Percentiles rank a stretch among this genome's conserved stretches.
Conservation (phyloP, 495 filamentous ascomycete genomes). For the Amorphotheca resinae region DNA sequence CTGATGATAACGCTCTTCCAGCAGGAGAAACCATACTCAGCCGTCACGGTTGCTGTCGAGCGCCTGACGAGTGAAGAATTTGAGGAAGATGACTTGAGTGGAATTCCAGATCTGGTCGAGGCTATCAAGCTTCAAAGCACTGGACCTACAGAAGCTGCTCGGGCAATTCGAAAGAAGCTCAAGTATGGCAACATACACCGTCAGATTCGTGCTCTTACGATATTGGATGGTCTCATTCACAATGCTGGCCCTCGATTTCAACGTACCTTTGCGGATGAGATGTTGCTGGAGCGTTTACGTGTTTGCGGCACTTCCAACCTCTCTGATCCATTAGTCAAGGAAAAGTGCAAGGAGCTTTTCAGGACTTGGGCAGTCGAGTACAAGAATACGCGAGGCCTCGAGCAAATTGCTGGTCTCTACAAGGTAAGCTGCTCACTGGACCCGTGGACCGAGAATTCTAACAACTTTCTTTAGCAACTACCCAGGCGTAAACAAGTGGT, state of each 20-base stretch:
- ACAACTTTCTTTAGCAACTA: conserved; percentile 29
- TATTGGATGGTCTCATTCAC: conserved; percentile 88
- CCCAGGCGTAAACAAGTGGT: conserved; percentile 41
- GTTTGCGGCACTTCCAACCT: conserved; percentile 75
- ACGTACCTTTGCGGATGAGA: conserved; percentile 76
- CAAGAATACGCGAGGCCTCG: conserved; percentile 69
- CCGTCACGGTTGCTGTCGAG: conserved; percentile 90
- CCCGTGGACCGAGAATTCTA: not conserved
- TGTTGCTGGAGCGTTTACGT: conserved; percentile 83
- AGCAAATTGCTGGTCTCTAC: conserved; percentile 65
- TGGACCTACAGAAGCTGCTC: conserved; percentile 80
- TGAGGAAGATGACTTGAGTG: conserved; percentile 80
- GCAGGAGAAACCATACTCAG: conserved; percentile 88
- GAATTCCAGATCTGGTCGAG: conserved; percentile 89
- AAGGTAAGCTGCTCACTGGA: conserved; percentile 31
- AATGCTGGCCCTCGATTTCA: conserved; percentile 88
- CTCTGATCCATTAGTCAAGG: conserved; percentile 72
- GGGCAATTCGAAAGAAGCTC: conserved; percentile 94
- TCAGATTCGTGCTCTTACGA: conserved; percentile 77
- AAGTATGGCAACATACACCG: conserved; percentile 93
- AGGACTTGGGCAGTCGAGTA: conserved; percentile 78
- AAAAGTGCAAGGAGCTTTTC: conserved; percentile 78
- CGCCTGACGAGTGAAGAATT: conserved; percentile 79
- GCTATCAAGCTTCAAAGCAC: conserved; percentile 79
- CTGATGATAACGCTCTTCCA: conserved; percentile 2